These are phyloP conservation scores for Piromyces sp. DNA, from an alignment of 192 early-diverging fungal genomes.

Conservation along the genomic window DNA sequence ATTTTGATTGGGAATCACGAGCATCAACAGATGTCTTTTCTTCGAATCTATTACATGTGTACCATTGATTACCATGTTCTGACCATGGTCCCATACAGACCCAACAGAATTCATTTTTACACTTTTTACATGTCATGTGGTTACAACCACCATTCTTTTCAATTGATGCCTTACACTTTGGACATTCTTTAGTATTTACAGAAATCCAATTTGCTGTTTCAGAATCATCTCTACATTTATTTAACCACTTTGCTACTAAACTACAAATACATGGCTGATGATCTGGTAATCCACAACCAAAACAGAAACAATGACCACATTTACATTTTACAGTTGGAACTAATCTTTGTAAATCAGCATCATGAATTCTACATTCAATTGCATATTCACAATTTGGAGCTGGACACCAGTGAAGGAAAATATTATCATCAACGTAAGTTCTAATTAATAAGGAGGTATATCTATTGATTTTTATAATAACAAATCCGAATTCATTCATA, in stretches of 20 bases:
- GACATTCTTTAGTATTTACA: conserved; percentile 86
- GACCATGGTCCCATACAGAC: conserved; percentile 95
- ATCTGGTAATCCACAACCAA: conserved; percentile 66
- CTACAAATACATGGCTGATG: conserved; percentile 78
- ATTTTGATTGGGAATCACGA: conserved; percentile 71
- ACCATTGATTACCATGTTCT: conserved; percentile 89
- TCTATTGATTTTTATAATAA: conserved; percentile 27
- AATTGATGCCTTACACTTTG: conserved; percentile 83
- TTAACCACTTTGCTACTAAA: conserved; percentile 69
- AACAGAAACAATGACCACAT: conserved; percentile 73
- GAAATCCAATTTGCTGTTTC: conserved; percentile 97
- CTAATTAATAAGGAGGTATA: conserved; percentile 62
- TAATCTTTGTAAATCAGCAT: conserved; percentile 39
- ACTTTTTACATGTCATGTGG: conserved; percentile 98
- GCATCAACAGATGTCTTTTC: conserved; percentile 77
- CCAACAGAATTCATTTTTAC: conserved; percentile 98
- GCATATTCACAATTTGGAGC: conserved; percentile 89
- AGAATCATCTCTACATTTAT: conserved; percentile 94
- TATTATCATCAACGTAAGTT: conserved; percentile 81
- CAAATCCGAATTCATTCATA: background rate
- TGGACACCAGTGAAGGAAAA: conserved; percentile 78
- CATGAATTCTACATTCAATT: conserved; percentile 69
- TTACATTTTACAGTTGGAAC: conserved; percentile 77
- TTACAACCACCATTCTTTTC: conserved; percentile 99
- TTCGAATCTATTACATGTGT: conserved; percentile 94